Base-by-base conservation (phyloP, 345 rosid species). In the Laguncularia racemosa region DNA sequence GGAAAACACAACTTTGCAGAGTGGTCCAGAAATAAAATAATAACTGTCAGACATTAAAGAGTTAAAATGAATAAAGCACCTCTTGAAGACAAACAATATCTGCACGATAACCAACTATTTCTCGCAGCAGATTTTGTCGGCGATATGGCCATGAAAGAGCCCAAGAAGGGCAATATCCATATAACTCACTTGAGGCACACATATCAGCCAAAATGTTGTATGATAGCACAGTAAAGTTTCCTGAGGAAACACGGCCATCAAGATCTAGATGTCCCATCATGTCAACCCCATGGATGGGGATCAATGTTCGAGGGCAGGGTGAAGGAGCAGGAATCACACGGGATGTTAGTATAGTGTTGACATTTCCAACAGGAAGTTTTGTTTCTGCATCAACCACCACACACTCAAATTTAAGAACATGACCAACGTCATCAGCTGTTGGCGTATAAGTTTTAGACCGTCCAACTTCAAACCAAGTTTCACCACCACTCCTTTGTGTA, bases 91-190 rank as follows among this genome's bases (percentile, higher is more conserved):
- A 93, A 64, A 93, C 95, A 67, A 93, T 78, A 76, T 93, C 97
- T 13, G 97, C 99, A 57, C 86, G 81, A 50, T 93, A 93, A 53
- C 89, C 92, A 57, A 93, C 88, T 57, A 93, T 85, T 69, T 93
- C 99, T 66, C 96, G 76, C 33, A 93, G 71, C 63, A 93, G 67
- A 76, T 93, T 93, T 68, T 93, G 99, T 53, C 90, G 77, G 56
- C 99, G 95, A 64, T 93, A 93, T 33, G 91, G 81, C 99, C 99
- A 93, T 12, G 99, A 78, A 64, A 93, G 95, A 63, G 99, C 95
- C 97, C 99, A 93, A 17, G 97, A 73, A 57, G 99, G 99, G 62
- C 99, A 93, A 68, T 87, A 93, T 58, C 90, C 81, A 76, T 89
- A 90, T 49, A 81, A 23, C 58, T 89, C 97, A 46, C 78, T 89